Conservation (phyloP, 1,284 basidiomycete genomes). For the Vanrija humicola region DNA sequence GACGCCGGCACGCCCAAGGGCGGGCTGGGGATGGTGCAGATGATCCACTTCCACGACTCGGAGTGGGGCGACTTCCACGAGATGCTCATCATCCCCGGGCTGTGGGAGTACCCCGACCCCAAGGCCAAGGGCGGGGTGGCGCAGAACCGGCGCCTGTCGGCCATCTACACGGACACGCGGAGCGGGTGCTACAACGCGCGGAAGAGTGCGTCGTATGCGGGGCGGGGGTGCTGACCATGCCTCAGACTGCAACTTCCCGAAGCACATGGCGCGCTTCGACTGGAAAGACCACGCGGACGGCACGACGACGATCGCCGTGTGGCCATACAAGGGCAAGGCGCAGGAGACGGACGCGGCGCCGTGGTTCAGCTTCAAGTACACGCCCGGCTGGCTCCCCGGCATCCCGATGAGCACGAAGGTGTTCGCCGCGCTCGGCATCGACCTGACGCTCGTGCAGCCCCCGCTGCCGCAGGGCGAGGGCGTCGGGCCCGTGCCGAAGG, state of each 20-base stretch:
- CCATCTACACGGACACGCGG: conserved; percentile 7
- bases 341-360: neutral
- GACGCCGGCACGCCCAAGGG: conserved; percentile 1
- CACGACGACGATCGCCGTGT: neutral
- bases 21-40: conserved; percentile 3
- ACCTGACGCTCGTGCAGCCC: conserved; percentile 4
- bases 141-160: neutral
- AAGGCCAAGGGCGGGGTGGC: neutral
- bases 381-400: neutral
- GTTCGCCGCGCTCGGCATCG: neutral
- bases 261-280: conserved; percentile 8
- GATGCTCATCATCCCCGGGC: conserved; percentile 5
- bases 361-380: conserved; percentile 3
- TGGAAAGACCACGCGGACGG: conserved; percentile 1
- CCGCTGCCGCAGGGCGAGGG: neutral
- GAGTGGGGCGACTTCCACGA: conserved; percentile 4
- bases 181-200: conserved; percentile 7
- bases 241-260: conserved; percentile 9
- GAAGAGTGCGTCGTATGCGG: neutral
- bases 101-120: neutral
- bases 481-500: neutral
- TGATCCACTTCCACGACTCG: conserved; percentile 4
- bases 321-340: neutral
- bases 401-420: conserved; percentile 2
- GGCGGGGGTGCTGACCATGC: too few species aligned